These are phyloP conservation scores for Aegilops bicornis DNA, from an alignment of 176 grass and related monocot genomes.

Conservation along the genomic window DNA sequence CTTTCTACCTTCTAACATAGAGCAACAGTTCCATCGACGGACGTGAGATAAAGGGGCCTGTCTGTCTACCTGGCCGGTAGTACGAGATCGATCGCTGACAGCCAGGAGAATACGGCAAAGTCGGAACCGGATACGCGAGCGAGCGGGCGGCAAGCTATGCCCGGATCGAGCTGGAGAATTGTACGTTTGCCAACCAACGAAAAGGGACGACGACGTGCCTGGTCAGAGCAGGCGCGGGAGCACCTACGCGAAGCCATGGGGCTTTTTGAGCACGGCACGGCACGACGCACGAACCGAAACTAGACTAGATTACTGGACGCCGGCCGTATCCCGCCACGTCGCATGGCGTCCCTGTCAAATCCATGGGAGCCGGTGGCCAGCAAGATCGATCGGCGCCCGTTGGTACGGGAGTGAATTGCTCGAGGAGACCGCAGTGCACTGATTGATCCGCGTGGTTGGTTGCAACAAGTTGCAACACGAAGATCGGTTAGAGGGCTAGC, in stretches of 20 bases:
- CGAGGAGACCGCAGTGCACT: background rate
- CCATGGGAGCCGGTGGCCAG: background rate
- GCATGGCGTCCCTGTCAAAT: background rate
- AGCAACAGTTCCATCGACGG: too few relatives aligned
- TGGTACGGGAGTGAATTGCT: background rate
- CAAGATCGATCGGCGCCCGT: too few relatives aligned
- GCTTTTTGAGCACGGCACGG: background rate
- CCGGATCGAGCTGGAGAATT: background rate
- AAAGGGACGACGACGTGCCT: background rate
- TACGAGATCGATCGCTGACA: too few relatives aligned
- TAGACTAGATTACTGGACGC: background rate
- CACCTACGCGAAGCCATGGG: background rate
- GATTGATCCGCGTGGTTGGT: too few relatives aligned
- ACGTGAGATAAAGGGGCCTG: background rate
- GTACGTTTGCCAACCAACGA: background rate
- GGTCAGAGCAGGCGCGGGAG: background rate
- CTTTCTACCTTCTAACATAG: too few relatives aligned
- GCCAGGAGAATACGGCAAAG: background rate
- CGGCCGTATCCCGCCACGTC: background rate
- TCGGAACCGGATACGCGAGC: constrained; percentile 41
- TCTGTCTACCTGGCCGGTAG: background rate
- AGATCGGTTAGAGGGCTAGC: too few relatives aligned
- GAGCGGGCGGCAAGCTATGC: background rate
- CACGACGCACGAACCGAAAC: background rate
- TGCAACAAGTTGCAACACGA: too few relatives aligned